These are phyloP conservation scores for Cucurbita ficifolia DNA, from an alignment of 306 rosid species.

Conservation along the genomic window DNA sequence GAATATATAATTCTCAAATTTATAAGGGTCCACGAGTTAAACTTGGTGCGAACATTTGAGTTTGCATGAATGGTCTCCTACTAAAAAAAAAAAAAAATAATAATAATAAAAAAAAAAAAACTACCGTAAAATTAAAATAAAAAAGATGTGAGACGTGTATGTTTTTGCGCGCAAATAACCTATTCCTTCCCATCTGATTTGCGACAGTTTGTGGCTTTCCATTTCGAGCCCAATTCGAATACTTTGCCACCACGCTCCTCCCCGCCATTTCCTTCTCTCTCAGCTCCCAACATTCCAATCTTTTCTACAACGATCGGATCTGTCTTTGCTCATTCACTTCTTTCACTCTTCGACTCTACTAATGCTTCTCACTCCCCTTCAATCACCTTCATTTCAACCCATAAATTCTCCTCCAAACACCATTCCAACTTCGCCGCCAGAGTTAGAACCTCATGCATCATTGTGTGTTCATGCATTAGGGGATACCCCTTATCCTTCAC, in stretches of 20 bases:
- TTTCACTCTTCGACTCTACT: conserved; percentile 19
- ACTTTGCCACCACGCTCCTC: background rate
- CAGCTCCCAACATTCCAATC: conserved; percentile 23
- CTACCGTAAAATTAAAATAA: too few species aligned
- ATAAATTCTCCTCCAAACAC: conserved; percentile 14
- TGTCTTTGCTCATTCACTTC: conserved; percentile 21
- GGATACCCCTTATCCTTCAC: too few species aligned
- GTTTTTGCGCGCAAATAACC: background rate
- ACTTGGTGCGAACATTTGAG: too few species aligned
- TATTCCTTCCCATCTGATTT: background rate
- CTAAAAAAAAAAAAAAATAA: too few species aligned
- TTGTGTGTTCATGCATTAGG: too few species aligned
- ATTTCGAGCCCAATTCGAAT: background rate
- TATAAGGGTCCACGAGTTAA: too few species aligned
- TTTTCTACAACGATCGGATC: conserved; percentile 37
- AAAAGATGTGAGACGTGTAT: background rate
- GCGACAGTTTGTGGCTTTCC: background rate
- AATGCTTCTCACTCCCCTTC: conserved; percentile 3
- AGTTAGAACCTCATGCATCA: too few species aligned
- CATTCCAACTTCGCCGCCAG: conserved; percentile 15
- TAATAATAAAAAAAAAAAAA: too few species aligned
- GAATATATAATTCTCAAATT: too few species aligned
- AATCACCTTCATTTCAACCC: conserved; percentile 9
- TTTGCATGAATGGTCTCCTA: too few species aligned
- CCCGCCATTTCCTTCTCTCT: background rate